Conservation (phyloP, 2,329 filamentous ascomycete species). For the Xylaria sp. region DNA sequence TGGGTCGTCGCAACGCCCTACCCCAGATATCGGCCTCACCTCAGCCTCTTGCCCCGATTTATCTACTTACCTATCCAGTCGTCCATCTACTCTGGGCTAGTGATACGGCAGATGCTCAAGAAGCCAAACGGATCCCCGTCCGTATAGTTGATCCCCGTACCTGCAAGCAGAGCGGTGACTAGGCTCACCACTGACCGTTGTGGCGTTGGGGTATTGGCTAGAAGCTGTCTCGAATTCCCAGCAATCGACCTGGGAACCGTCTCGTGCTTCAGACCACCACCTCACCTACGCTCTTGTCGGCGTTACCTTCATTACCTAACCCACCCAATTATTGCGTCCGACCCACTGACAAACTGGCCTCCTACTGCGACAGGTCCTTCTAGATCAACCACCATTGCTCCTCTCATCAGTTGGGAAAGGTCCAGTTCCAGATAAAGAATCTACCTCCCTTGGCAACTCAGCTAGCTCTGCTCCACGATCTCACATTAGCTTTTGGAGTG, state of each 20-base stretch:
- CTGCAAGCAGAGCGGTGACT: slow-evolving; percentile 23
- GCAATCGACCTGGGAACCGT: slow-evolving; percentile 2
- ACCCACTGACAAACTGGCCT: slow-evolving; percentile 16
- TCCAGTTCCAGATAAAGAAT: slow-evolving; percentile 16
- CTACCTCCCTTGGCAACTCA: slow-evolving; percentile 24
- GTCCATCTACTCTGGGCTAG: slow-evolving; percentile 26
- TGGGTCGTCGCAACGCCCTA: slow-evolving; percentile 27
- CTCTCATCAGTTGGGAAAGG: slow-evolving; percentile 20
- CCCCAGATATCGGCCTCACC: slow-evolving; percentile 31
- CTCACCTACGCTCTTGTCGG: slow-evolving; percentile 23
- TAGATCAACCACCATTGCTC: slow-evolving; percentile 8
- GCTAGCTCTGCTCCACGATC: slow-evolving; percentile 26
- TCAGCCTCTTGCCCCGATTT: slow-evolving; percentile 35
- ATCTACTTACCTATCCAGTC: slow-evolving; percentile 9
- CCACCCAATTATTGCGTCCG: slow-evolving; percentile 19
- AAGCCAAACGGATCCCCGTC: slow-evolving; percentile 23
- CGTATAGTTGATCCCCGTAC: slow-evolving; percentile 9
- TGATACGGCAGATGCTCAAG: slow-evolving; percentile 23
- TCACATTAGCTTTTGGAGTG: slow-evolving; percentile 23
- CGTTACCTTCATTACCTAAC: slow-evolving; percentile 28
- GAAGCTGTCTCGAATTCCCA: slow-evolving; percentile 22
- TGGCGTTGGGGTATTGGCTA: slow-evolving; percentile 25
- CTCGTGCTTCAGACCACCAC: slow-evolving; percentile 11
- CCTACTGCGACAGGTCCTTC: not conserved
- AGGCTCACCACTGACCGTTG: slow-evolving; percentile 14